Conservation (phyloP, 805 yeast species). For the Saccharomycopsis vini region DNA sequence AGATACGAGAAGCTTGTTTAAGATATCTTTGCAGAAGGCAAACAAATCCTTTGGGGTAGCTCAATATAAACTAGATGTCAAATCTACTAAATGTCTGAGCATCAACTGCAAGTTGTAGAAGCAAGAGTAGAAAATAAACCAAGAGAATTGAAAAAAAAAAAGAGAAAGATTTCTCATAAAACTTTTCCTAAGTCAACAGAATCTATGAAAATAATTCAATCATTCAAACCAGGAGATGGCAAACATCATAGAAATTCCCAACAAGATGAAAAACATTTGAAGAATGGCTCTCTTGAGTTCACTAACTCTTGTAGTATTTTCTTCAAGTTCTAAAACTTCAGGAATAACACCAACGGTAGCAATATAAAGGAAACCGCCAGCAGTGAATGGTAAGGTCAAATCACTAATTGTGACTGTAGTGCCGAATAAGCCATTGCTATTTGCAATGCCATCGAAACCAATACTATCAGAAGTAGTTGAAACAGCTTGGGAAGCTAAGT, state of each 20-base stretch:
- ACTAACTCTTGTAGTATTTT: constrained; percentile 28
- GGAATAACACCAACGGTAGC: constrained; percentile 73
- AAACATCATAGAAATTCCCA: constrained; percentile 55
- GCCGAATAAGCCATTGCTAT: constrained; percentile 35
- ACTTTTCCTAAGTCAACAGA: too few relatives aligned
- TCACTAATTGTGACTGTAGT: constrained; percentile 44
- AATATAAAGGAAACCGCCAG: constrained; percentile 69
- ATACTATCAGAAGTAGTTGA: background rate
- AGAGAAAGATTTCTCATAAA: too few relatives aligned
- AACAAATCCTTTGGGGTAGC: too few relatives aligned
- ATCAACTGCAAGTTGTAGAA: too few relatives aligned
- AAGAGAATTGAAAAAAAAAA: too few relatives aligned
- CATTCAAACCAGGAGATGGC: constrained; percentile 38
- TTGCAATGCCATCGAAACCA: constrained; percentile 5
- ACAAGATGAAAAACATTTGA: constrained; percentile 41
- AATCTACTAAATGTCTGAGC: too few relatives aligned
- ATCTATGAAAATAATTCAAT: background rate
- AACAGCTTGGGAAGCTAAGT: constrained; percentile 23
- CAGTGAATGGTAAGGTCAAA: constrained; percentile 58
- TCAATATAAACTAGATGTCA: too few relatives aligned
- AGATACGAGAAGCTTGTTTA: too few relatives aligned
- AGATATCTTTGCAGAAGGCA: too few relatives aligned
- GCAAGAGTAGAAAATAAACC: too few relatives aligned
- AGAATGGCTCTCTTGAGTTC: constrained; percentile 33
- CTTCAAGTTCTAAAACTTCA: constrained; percentile 44